Conservation (phyloP, 2,329 filamentous ascomycete genomes). For the Pseudocercospora crystallina region DNA sequence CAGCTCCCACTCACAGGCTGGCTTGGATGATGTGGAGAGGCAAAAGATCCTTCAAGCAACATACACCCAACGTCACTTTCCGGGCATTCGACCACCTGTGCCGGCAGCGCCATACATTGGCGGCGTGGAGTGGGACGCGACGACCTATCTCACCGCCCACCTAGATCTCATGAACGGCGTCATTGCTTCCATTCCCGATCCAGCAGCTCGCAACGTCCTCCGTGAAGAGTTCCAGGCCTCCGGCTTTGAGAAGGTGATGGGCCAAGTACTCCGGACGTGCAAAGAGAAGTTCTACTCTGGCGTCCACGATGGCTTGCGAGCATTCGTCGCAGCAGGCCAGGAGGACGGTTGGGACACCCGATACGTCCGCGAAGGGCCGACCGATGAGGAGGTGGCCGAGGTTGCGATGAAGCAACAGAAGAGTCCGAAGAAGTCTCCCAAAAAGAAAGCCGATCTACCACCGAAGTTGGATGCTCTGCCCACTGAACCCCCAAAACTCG, state of each 20-base stretch:
- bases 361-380: slow-evolving; percentile 74
- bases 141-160: slow-evolving; percentile 90
- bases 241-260: slow-evolving; percentile 89
- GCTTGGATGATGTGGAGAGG: slow-evolving; percentile 22
- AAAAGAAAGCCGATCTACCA: slow-evolving; percentile 29
- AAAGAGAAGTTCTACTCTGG: slow-evolving; percentile 97
- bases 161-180: slow-evolving; percentile 91
- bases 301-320: slow-evolving; percentile 83
- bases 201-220: slow-evolving; percentile 70
- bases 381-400: slow-evolving; percentile 41
- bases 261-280: slow-evolving; percentile 79
- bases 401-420: slow-evolving; percentile 44
- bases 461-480: slow-evolving; percentile 25
- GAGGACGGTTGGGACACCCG: slow-evolving; percentile 87
- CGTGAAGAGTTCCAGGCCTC: slow-evolving; percentile 77
- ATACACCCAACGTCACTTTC: slow-evolving; percentile 70
- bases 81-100: slow-evolving; percentile 81
- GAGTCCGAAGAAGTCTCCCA: slow-evolving; percentile 40
- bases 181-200: slow-evolving; percentile 73
- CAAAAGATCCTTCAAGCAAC: slow-evolving; percentile 29
- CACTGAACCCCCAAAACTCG: slow-evolving; percentile 24
- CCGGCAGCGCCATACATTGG: slow-evolving; percentile 94
- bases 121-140: slow-evolving; percentile 97
- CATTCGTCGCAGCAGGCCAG: slow-evolving; percentile 83
- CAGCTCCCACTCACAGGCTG: slow-evolving; percentile 25